A percentile compares a stretch with the other conserved stretches of the same genome.
These are phyloP conservation scores for Monosporascus sp. DNA, from an alignment of 2,329 filamentous ascomycete genomes.

Conservation along the genomic window DNA sequence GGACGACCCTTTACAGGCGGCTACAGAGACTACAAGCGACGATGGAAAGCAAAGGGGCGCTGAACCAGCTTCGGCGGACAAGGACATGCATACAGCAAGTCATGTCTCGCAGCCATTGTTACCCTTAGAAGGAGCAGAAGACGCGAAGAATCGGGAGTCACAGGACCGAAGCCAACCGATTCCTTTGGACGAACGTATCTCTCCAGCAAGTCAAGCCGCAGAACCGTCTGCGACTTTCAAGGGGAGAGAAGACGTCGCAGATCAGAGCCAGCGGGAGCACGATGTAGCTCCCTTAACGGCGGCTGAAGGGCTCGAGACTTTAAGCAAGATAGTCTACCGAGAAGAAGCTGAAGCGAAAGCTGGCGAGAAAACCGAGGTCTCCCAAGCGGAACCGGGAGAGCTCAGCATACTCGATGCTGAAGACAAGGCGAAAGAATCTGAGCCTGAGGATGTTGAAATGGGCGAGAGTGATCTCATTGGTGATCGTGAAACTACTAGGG, in stretches of 20 bases:
- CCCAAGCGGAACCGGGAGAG: neutral
- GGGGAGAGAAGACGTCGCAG: conserved; percentile 2
- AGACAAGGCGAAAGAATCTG: neutral
- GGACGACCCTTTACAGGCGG: neutral
- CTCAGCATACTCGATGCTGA: neutral
- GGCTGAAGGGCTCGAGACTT: conserved; percentile 24
- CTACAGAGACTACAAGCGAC: neutral
- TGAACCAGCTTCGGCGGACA: neutral
- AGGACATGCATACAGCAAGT: neutral
- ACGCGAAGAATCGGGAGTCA: conserved; percentile 4
- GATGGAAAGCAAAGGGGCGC: too few relatives aligned
- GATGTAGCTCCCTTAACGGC: conserved; percentile 12
- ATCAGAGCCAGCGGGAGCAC: conserved; percentile 1
- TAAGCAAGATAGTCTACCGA: conserved; percentile 14
- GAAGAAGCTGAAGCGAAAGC: conserved; percentile 4
- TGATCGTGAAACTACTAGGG: neutral
- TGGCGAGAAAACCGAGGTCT: neutral
- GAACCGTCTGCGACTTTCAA: neutral
- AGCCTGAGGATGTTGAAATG: neutral
- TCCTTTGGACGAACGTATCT: neutral
- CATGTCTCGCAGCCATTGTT: neutral
- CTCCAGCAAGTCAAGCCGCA: neutral
- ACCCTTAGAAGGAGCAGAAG: conserved; percentile 1
- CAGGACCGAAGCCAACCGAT: neutral
- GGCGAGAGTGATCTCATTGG: neutral